Base-by-base conservation (phyloP, 2,329 filamentous ascomycete genomes). In the Nemania sp. region DNA sequence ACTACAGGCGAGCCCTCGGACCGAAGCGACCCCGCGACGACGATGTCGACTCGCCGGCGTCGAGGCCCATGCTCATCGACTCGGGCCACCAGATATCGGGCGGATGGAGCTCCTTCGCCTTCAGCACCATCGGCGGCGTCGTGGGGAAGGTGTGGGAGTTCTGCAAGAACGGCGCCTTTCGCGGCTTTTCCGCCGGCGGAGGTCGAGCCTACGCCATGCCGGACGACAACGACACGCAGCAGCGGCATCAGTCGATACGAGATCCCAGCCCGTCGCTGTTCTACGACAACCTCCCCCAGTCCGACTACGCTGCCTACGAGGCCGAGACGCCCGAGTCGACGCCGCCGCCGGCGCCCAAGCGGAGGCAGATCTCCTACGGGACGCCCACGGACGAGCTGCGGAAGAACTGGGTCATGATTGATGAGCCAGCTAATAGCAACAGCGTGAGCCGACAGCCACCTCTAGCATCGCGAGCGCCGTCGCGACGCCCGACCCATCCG, bases 101-200 rank as follows among this genome's bases (percentile, higher is more conserved):
- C 13, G 77, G 80, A 39, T 89, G 86, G 87, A 81, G 83, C 32
- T 78, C 79, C 17, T 75, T 84, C 50, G 83, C 89, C 5, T 78
- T 91, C 34, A 83, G 78, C 42, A 81, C 89, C 0, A 81, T 91
- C 7, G 87, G 87, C 1, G 86, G 82, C 29, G 85, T 90, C 3
- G 85, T 90, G 1, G 90, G 91, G 17, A 94, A 89, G 70, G 87
- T 96, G 0, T 92, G 91, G 84, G 85, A 92, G 67, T 95, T 97
- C 69, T 97, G 93, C 78, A 90, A 81, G 73, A 78, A 79, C 0
- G 86, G 83, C 9, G 85, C 90, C 0, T 96, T 97, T 71, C 83
- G 84, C 56, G 93, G 93, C 0, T 97, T 97, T 74, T 88, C 93
- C 63, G 92, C 93, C 12, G 94, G 93, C 7, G 91, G 90, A 2